Conservation (phyloP, 495 filamentous ascomycete species). For the Elaphomyces granulatus region DNA sequence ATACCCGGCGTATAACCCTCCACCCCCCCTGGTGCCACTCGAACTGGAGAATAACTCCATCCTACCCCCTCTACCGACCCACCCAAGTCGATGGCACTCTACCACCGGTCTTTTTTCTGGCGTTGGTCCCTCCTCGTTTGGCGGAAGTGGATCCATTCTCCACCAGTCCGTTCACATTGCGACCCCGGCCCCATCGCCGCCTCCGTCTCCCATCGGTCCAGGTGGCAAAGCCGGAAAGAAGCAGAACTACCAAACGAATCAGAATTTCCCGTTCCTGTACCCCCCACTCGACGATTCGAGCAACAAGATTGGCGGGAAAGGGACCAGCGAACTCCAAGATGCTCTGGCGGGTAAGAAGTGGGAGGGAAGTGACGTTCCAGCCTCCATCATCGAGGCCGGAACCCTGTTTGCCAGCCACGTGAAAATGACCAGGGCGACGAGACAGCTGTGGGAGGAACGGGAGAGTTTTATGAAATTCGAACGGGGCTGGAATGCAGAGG, state of each 20-base stretch:
- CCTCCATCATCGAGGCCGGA: conserved; percentile 90
- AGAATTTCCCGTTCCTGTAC: conserved; percentile 96
- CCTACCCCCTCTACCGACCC: conserved; percentile 67
- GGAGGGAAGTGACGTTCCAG: conserved; percentile 83
- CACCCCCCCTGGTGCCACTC: conserved; percentile 65
- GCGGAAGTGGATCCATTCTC: conserved; percentile 61
- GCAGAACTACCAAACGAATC: conserved; percentile 98
- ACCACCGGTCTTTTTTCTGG: conserved; percentile 29
- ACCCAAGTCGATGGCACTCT: conserved; percentile 39
- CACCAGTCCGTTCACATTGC: conserved; percentile 96
- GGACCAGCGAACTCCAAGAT: conserved; percentile 60
- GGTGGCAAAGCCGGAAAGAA: conserved; percentile 94
- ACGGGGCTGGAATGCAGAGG: conserved; percentile 63
- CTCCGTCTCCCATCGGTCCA: conserved; percentile 73
- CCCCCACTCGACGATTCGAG: conserved; percentile 73
- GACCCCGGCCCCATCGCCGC: conserved; percentile 92
- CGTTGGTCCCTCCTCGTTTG: conserved; percentile 26
- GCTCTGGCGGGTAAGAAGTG: conserved; percentile 62
- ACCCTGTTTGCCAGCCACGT: conserved; percentile 79
- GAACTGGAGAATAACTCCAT: conserved; percentile 85
- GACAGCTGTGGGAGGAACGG: conserved; percentile 87
- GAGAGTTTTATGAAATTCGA: conserved; percentile 84
- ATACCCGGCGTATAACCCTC: conserved; percentile 91
- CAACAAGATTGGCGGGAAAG: conserved; percentile 78
- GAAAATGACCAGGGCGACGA: conserved; percentile 76